phyloP scores from a whole-genome alignment of 192 early-diverging fungal genomes.

The Linnemannia schmuckeri region DNA sequence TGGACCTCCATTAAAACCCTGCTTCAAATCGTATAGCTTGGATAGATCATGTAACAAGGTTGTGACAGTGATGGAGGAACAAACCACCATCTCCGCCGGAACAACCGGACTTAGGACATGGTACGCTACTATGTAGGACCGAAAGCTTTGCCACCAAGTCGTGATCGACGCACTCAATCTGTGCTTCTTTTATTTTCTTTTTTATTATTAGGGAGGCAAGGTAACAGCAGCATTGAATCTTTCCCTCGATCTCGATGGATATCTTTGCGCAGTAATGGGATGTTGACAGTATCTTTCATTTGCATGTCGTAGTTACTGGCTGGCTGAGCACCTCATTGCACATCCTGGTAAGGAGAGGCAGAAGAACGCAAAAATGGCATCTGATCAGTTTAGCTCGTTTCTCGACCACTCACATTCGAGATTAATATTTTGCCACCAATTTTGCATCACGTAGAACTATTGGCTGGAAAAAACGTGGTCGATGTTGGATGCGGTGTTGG shows the following conservation, averaged over 20 bases:
- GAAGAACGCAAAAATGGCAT: too few species aligned
- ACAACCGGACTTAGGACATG: conserved; percentile 52
- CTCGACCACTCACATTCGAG: background rate
- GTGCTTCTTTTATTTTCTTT: background rate
- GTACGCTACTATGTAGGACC: background rate
- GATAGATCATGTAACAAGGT: conserved; percentile 35
- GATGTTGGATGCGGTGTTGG: conserved; percentile 54
- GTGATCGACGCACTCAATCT: background rate
- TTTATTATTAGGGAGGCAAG: conserved; percentile 37
- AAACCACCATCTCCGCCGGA: conserved; percentile 47
- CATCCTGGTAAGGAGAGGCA: conserved; percentile 30
- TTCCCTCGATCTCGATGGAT: background rate
- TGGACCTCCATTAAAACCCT: conserved; percentile 41
- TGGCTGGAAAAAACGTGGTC: conserved; percentile 41
- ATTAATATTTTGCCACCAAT: background rate
- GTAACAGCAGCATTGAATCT: background rate
- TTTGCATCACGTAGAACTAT: conserved; percentile 9
- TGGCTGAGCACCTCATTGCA: conserved; percentile 44
- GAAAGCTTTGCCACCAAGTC: background rate
- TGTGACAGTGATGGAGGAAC: conserved; percentile 54
- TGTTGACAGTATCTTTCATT: background rate
- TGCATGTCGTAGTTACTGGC: conserved; percentile 22
- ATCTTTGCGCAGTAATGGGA: background rate
- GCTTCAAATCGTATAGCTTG: conserved; percentile 47
- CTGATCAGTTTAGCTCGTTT: background rate